Evolutionary conservation across 352 stramenopile species (phyloP).

Genomic region (Pythium plurisporium): DNA sequence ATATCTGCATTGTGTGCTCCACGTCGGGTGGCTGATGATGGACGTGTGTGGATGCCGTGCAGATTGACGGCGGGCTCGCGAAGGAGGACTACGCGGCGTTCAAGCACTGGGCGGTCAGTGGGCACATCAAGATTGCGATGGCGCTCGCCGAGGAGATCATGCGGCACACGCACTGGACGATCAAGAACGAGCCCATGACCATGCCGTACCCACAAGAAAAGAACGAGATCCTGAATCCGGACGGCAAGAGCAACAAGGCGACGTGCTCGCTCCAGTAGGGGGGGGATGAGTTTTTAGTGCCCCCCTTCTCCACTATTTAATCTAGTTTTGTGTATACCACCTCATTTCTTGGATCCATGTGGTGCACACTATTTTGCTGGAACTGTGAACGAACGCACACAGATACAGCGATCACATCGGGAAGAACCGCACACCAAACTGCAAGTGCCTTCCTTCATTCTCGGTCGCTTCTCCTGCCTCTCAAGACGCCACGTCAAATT

Average conservation of each 20-base stretch:
- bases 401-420: neutral
- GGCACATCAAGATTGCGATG: constrained; percentile 78
- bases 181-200: constrained; percentile 43
- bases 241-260: constrained; percentile 42
- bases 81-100: constrained; percentile 71
- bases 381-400: neutral
- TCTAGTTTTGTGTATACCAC: constrained; percentile 7
- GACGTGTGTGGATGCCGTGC: neutral
- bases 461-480: neutral
- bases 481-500: too few species aligned
- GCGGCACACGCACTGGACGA: constrained; percentile 53
- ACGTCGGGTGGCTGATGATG: neutral
- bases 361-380: constrained; percentile 1
- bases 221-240: constrained; percentile 65
- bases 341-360: neutral
- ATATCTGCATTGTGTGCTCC: neutral
- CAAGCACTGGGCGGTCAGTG: constrained; percentile 81
- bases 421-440: constrained; percentile 1
- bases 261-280: constrained; percentile 28
- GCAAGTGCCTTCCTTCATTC: constrained; percentile 17
- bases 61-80: constrained; percentile 66
- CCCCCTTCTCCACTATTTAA: constrained; percentile 7
- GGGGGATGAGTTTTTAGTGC: neutral
- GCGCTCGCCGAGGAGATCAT: constrained; percentile 72
- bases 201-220: constrained; percentile 82